Evolutionary conservation across 306 rosid species (phyloP), one percentile per base, ranked within the genome.

Genomic region (Clitoria ternatea): DNA sequence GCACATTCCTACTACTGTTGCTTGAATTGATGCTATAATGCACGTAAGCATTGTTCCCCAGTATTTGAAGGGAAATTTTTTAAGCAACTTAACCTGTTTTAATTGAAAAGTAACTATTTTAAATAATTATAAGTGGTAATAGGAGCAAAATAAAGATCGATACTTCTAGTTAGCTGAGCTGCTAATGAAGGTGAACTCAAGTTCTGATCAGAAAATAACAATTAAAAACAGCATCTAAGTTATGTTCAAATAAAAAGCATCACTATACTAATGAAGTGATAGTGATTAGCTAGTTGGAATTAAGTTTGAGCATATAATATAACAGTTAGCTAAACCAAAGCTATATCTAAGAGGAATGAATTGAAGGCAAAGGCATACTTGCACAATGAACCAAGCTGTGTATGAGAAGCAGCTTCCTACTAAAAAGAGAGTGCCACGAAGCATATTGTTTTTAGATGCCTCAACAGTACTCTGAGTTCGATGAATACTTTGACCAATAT

Each of bases 11-110:
- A 87, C 13, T 13, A 75, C 42, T 12, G 79, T 22, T 14, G 92
- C 68, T 56, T 88, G 97, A 45, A 91, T 1, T 47, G 89, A 54
- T 13, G 91, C 89, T 35, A 85, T 80, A 30, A 85, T 4, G 40
- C 96, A 91, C 23, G 86, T 52, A 7, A 88, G 6, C 91, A 85
- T 74, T 10, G 89, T 87, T 47, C 68, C 78, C 81, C 82, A 78
- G 26, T 85, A 87, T 71, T 70, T 88, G 1, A 78, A 70, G 1
- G 97, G 96, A 64, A 85, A 82, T 4, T 60, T 24, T 42, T 75
- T 80, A 3, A 76, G 47, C 76, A 91, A 12, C 74, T 79, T 85
- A 2, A 77, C 88, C 96, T 91, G 81, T 71, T 70, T 4, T 24
- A 4, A 70, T 33, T 1, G 35, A 24, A 53, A 23, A 53, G 30